Base-by-base conservation (phyloP, 768 basidiomycete species). In the Auricularia sp. region DNA sequence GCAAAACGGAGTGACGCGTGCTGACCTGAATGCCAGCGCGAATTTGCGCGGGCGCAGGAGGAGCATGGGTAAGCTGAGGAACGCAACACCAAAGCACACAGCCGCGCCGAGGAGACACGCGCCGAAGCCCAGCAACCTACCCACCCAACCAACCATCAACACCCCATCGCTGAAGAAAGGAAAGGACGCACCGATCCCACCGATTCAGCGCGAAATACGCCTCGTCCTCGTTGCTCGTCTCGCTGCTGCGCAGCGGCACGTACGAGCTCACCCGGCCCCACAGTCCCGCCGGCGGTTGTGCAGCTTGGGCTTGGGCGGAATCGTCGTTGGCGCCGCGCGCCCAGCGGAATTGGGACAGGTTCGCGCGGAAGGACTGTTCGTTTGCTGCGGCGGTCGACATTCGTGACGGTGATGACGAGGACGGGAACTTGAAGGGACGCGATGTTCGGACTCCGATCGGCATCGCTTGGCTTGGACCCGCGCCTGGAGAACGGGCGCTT, bases 131-230 rank as follows among this genome's bases (percentile, higher is more conserved):
- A 98, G 77, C 67, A 99, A 78, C 69, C 93, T 95, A 64, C 33
- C 39, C 39, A 8, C 39, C 39, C 39, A 7, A 14, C n/a, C n/a
- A n/a, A n/a, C n/a, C n/a, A n/a, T n/a, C n/a, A n/a, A n/a, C n/a
- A n/a, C n/a, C n/a, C n/a, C n/a, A n/a, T n/a, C n/a, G n/a, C n/a
- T n/a, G n/a, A n/a, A n/a, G n/a, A n/a, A n/a, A n/a, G n/a, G n/a
- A n/a, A n/a, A n/a, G n/a, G n/a, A n/a, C 77, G 67, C 72, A 88
- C 89, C 95, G 82, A 73, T 98, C 96, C 96, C 96, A 98, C 75
- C 94, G 81, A 62, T 89, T 89, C 44, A 95, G 77, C 53, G 90
- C 88, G 75, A 97, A 92, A 82, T 89, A 96, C 2, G 96, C 95
- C 71, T 98, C 93, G 69, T 98, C 96, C 73, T 99, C 95, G 74